phyloP scores from a whole-genome alignment of 208 protist species.

The Wallacemonas rigidus region DNA sequence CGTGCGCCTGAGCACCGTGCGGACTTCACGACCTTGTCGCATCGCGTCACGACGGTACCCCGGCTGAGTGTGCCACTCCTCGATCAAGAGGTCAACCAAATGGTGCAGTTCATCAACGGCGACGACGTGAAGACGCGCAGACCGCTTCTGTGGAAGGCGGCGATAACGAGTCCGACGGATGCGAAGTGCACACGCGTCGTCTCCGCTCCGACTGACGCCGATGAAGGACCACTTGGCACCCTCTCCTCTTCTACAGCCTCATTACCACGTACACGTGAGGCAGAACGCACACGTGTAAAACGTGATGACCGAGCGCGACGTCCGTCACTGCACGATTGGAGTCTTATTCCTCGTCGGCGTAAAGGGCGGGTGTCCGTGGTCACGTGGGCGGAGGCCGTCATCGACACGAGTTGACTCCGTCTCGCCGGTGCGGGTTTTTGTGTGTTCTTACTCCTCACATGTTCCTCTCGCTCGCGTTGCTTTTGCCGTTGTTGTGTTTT shows the following conservation, averaged over 20 bases:
- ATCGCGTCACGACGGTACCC: neutral
- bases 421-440: neutral
- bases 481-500: neutral
- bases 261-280: too few species aligned
- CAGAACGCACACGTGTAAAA: too few species aligned
- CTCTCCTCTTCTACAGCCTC: too few species aligned
- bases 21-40: too few species aligned
- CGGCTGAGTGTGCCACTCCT: neutral
- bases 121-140: neutral
- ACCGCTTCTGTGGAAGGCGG: neutral
- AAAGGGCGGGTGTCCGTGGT: conserved; percentile 1
- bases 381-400: neutral
- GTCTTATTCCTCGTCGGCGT: neutral
- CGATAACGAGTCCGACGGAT: neutral
- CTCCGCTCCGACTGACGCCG: too few species aligned
- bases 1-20: too few species aligned
- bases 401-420: conserved; percentile 1
- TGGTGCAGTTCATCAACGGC: neutral
- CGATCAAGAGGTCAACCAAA: neutral
- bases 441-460: neutral
- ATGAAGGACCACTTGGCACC: too few species aligned
- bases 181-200: neutral
- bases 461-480: neutral
- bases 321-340: neutral
- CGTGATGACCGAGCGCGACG: too few species aligned